Conservation (phyloP, 352 stramenopile species). For the Thraustochytrium sp. region DNA sequence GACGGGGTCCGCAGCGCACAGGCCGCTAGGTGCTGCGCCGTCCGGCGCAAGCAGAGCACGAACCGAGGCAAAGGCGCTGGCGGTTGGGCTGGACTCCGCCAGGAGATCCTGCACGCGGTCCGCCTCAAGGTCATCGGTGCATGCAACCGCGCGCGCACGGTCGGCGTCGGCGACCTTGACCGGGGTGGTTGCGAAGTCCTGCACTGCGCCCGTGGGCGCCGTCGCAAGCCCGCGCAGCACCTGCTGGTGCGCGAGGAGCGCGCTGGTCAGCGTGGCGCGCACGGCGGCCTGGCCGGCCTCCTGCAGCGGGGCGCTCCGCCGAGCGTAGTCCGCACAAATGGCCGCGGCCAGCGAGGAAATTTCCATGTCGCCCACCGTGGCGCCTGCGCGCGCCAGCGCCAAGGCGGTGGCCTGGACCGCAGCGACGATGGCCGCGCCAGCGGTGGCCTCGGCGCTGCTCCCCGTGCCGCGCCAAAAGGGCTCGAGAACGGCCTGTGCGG, state of each 20-base stretch:
- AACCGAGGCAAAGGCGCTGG: too few species aligned
- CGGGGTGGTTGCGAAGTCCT: too few species aligned
- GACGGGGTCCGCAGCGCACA: neutral
- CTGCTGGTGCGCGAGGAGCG: neutral
- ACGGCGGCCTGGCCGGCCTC: slow-evolving; percentile 3
- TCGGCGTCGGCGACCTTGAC: too few species aligned
- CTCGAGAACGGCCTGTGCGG: neutral
- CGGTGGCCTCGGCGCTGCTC: too few species aligned
- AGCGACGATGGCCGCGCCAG: neutral
- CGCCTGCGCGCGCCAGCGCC: neutral
- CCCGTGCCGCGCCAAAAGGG: neutral
- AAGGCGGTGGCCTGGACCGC: neutral
- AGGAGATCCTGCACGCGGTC: too few species aligned
- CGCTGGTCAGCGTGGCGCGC: neutral
- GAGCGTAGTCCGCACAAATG: neutral
- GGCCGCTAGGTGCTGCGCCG: neutral
- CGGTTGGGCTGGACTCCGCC: too few species aligned
- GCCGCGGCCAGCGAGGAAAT: neutral
- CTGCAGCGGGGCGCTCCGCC: neutral
- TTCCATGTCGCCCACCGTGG: neutral
- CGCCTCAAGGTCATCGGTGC: too few species aligned
- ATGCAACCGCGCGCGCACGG: too few species aligned
- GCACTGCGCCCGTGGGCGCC: too few species aligned
- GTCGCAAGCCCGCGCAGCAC: too few species aligned
- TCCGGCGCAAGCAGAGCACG: too few species aligned